Evolutionary conservation across 2,329 filamentous ascomycete species (phyloP).

Genomic region (Hirsutella thompsonii): DNA sequence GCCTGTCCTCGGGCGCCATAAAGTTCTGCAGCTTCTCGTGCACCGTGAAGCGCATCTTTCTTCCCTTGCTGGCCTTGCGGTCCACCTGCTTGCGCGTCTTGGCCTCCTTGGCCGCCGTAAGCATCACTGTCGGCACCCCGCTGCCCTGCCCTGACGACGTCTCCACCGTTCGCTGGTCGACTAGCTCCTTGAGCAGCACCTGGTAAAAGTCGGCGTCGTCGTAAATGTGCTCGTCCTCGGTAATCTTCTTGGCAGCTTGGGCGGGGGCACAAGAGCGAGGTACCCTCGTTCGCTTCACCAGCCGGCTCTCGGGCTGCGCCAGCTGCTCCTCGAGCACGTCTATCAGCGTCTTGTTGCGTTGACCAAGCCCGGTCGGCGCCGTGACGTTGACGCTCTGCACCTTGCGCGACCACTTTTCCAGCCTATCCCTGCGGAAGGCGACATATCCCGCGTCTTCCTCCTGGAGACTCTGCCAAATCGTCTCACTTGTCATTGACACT

Average conservation of each 20-base stretch:
- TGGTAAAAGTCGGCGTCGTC: slow-evolving; percentile 96
- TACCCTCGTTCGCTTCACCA: slow-evolving; percentile 55
- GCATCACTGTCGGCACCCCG: slow-evolving; percentile 41
- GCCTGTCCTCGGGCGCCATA: slow-evolving; percentile 81
- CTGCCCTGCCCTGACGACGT: slow-evolving; percentile 34
- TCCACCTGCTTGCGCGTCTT: slow-evolving; percentile 79
- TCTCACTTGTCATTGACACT: slow-evolving; percentile 42
- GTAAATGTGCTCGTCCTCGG: slow-evolving; percentile 56
- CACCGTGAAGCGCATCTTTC: slow-evolving; percentile 87
- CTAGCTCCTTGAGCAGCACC: slow-evolving; percentile 78
- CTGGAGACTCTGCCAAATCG: slow-evolving; percentile 63
- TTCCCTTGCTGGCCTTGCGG: slow-evolving; percentile 86
- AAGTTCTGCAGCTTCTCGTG: slow-evolving; percentile 98
- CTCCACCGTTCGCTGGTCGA: slow-evolving; percentile 74
- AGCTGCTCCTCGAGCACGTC: slow-evolving; percentile 58
- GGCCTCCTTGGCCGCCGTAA: slow-evolving; percentile 59
- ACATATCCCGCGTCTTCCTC: slow-evolving; percentile 46
- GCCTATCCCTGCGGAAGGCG: slow-evolving; percentile 52
- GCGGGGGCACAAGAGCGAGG: slow-evolving; percentile 66
- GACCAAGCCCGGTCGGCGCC: slow-evolving; percentile 12
- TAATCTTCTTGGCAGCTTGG: slow-evolving; percentile 45
- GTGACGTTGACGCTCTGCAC: slow-evolving; percentile 33
- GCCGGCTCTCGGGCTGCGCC: slow-evolving; percentile 44
- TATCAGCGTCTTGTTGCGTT: slow-evolving; percentile 36
- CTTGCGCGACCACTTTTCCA: slow-evolving; percentile 87